These are phyloP conservation scores for Penicillium sclerotiorum DNA, from an alignment of 2,329 filamentous ascomycete species.

Conservation along the genomic window DNA sequence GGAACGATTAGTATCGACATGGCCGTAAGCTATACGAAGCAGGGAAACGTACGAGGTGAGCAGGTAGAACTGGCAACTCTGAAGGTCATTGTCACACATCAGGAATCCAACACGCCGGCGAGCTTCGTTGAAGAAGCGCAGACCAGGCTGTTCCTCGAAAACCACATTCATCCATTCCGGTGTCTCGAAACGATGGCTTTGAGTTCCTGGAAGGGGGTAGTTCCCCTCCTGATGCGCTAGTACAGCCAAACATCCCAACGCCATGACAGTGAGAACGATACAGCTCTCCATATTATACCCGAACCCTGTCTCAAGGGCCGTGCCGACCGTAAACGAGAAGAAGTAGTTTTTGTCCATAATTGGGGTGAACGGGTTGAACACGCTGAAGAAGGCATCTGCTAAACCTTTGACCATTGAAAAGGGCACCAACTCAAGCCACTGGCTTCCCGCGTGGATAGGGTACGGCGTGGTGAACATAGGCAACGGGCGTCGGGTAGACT, in stretches of 20 bases:
- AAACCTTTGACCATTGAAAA: constrained; percentile 54
- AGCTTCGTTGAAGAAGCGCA: constrained; percentile 59
- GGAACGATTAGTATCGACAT: constrained; percentile 11
- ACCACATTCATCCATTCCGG: constrained; percentile 43
- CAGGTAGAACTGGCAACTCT: constrained; percentile 57
- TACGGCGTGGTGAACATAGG: constrained; percentile 44
- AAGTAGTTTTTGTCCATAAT: constrained; percentile 57
- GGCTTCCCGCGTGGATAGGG: constrained; percentile 36
- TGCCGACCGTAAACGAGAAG: constrained; percentile 53
- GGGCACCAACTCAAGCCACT: constrained; percentile 53
- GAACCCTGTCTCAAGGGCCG: constrained; percentile 54
- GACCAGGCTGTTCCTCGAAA: constrained; percentile 46
- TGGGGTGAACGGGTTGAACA: constrained; percentile 57
- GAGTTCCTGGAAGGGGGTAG: constrained; percentile 47
- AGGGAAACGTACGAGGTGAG: constrained; percentile 45
- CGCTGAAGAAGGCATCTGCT: constrained; percentile 58
- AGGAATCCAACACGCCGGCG: constrained; percentile 56
- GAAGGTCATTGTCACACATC: constrained; percentile 54
- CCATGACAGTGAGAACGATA: constrained; percentile 54
- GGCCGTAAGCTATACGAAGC: too few species aligned
- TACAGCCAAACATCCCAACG: constrained; percentile 55
- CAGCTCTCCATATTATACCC: constrained; percentile 57
- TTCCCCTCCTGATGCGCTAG: constrained; percentile 54
- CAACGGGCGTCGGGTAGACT: constrained; percentile 50
- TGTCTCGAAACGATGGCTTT: constrained; percentile 37